These are phyloP conservation scores for Rhodotorula sp. DNA, from an alignment of 1,284 basidiomycete species.

Conservation along the genomic window DNA sequence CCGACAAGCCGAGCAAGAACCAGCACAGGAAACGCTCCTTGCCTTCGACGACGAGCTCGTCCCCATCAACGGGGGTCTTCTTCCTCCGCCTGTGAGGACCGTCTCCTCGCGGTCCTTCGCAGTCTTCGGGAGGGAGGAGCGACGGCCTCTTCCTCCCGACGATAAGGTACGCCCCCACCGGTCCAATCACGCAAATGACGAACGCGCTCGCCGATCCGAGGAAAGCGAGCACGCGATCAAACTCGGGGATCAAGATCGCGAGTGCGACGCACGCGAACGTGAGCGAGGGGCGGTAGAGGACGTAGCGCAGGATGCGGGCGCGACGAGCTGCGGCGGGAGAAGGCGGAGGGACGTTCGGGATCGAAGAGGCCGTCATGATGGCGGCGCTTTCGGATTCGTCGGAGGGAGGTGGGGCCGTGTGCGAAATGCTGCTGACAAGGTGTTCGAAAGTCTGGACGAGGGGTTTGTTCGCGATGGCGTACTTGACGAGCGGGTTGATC, in stretches of 20 bases:
- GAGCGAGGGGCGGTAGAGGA: conserved; percentile 60
- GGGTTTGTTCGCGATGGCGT: conserved; percentile 80
- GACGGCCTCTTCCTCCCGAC: neutral
- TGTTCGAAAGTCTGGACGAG: conserved; percentile 77
- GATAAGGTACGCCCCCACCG: conserved; percentile 54
- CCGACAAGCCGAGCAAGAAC: conserved; percentile 58
- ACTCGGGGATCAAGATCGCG: conserved; percentile 78
- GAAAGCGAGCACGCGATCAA: conserved; percentile 86
- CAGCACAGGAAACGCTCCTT: conserved; percentile 22
- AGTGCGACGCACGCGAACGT: conserved; percentile 63
- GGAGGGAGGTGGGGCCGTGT: neutral
- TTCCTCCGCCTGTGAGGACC: neutral
- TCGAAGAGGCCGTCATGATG: neutral
- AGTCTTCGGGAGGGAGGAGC: neutral
- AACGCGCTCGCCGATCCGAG: conserved; percentile 71
- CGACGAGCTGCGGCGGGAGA: neutral
- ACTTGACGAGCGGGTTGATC: conserved; percentile 62
- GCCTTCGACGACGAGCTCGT: neutral
- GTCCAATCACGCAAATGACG: conserved; percentile 75
- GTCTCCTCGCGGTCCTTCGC: neutral
- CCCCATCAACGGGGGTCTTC: neutral
- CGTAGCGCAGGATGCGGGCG: conserved; percentile 14
- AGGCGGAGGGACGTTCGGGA: neutral
- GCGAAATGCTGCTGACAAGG: conserved; percentile 61
- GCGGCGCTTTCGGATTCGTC: neutral